Evolutionary conservation across 441 rosid species (phyloP), one percentile per base, ranked within the genome.

Genomic region (Theobroma grandiflorum): DNA sequence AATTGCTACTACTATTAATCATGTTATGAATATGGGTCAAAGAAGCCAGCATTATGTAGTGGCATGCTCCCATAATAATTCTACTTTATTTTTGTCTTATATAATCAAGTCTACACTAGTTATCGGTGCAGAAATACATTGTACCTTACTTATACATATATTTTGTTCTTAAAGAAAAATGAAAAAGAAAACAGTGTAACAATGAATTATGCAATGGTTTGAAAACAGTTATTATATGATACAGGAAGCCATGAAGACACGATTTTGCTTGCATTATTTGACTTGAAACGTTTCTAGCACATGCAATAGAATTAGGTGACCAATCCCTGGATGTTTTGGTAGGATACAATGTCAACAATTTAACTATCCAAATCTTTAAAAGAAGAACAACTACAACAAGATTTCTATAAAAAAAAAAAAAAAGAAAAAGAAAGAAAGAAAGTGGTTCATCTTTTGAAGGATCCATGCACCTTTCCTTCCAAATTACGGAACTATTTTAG

Each of bases 221-320:
- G n/a, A 6, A 14, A 33, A 62, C 9, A 12, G 33, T 33, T 33
- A 31, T 62, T 62, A 33, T 12, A 9, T 22, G 12, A 14, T 5
- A 33, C 35, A 33, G 2, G 42, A 33, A 62, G 42, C 40, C 42
- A 62, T 3, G 42, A 62, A 22, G 35, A 58, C 35, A 58, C 22
- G 7, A 62, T 33, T 33, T 33, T 62, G 42, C 9, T 68, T 20
- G 52, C 22, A 35, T 15, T 14, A 31, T 71, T 37, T 53, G 59
- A 16, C 14, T 72, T 71, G 61, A 8, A 52, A 37, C 43, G 1
- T 35, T 72, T n/a, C 4, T 4, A 37, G 49, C 10, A 10, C 16
- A n/a, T 53, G 64, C 38, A 38, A 38, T 38, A 35, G 47, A 55
- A 42, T 74, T 74, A 57, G 77, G 77, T 57, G 66, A 58, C 26